Conservation (phyloP, 805 yeast species). For the Starmerella floricola region DNA sequence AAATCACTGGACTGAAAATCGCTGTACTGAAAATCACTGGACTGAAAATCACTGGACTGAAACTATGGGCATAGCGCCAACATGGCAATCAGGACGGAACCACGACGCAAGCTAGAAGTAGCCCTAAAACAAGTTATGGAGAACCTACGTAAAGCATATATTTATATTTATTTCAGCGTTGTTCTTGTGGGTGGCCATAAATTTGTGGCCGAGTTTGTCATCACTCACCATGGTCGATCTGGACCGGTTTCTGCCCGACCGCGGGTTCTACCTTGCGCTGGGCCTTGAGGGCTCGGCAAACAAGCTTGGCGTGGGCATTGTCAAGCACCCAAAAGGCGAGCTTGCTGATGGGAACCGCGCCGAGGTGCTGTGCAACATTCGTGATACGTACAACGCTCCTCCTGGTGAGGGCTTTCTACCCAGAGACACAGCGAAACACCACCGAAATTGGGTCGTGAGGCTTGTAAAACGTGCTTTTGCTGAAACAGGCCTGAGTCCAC, state of each 20-base stretch:
- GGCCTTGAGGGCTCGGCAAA: constrained; percentile 98
- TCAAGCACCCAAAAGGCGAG: constrained; percentile 58
- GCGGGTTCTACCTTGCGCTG: constrained; percentile 45
- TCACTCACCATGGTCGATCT: constrained; percentile 33
- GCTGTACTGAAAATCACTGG: no score
- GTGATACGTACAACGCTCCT: constrained; percentile 92
- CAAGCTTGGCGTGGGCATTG: constrained; percentile 86
- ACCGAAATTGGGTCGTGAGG: constrained; percentile 85
- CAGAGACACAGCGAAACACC: constrained; percentile 93
- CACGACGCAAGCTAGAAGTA: no score
- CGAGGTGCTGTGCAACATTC: constrained; percentile 68
- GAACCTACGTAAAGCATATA: no score
- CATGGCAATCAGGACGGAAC: no score
- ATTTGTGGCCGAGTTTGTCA: not conserved
- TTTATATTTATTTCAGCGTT: no score
- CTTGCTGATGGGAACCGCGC: constrained; percentile 50
- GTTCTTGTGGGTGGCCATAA: no score
- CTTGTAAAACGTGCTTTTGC: constrained; percentile 52
- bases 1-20: no score
- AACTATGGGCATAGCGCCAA: no score
- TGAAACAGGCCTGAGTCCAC: constrained; percentile 42
- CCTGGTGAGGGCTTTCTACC: constrained; percentile 98
- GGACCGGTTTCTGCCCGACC: constrained; percentile 36
- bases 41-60: no score
- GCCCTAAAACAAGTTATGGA: no score